Evolutionary conservation across 2,329 filamentous ascomycete genomes (phyloP).

Genomic region (Scedosporium aurantiacum): DNA sequence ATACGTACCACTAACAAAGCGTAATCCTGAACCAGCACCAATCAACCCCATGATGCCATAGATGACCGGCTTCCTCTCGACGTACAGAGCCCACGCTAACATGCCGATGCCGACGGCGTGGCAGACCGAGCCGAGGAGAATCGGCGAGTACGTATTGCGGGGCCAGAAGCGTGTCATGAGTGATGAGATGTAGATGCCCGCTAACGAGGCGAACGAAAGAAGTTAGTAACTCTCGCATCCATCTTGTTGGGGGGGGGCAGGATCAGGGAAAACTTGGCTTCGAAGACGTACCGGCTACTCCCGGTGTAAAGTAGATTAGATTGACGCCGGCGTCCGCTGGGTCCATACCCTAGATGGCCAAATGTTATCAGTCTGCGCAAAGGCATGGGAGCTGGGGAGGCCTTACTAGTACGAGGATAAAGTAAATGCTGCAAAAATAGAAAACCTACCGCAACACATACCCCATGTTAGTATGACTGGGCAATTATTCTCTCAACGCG

Average conservation of each 20-base stretch:
- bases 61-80: slow-evolving; percentile 35
- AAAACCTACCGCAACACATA: no score
- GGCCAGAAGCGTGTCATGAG: slow-evolving; percentile 51
- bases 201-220: no score
- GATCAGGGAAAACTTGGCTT: slow-evolving; percentile 22
- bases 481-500: slow-evolving; percentile 30
- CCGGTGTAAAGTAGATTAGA: slow-evolving; percentile 53
- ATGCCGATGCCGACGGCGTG: slow-evolving; percentile 48
- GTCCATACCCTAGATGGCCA: slow-evolving; percentile 24
- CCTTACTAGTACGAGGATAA: slow-evolving; percentile 42
- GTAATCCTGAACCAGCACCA: slow-evolving; percentile 50
- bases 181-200: slow-evolving; percentile 46
- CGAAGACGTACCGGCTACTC: slow-evolving; percentile 29
- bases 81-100: slow-evolving; percentile 44
- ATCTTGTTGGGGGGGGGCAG: not conserved
- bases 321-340: slow-evolving; percentile 41
- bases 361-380: not conserved
- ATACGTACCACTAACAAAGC: slow-evolving; percentile 46
- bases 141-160: slow-evolving; percentile 47
- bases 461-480: no score
- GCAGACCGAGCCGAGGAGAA: slow-evolving; percentile 44
- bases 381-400: not conserved
- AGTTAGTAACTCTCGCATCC: slow-evolving; percentile 13
- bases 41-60: slow-evolving; percentile 57
- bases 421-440: slow-evolving; percentile 61